phyloP scores from a whole-genome alignment of 2,329 filamentous ascomycete species.

The Penicillium concentricum region DNA sequence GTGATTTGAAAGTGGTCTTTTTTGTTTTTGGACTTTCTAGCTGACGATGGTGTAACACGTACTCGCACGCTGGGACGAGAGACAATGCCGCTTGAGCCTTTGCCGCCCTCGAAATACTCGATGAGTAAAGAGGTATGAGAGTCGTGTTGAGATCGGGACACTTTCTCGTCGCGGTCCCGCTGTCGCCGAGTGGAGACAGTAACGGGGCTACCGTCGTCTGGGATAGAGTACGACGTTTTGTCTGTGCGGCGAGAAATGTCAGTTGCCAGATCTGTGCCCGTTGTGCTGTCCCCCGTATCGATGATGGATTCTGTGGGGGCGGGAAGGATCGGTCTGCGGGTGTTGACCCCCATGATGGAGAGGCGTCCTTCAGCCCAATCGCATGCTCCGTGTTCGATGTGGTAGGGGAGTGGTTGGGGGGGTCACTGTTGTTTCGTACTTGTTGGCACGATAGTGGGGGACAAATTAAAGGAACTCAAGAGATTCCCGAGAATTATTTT shows the following conservation, averaged over 20 bases:
- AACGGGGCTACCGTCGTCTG: constrained; percentile 68
- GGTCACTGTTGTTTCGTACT: constrained; percentile 23
- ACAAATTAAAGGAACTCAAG: constrained; percentile 8
- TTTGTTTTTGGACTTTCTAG: constrained; percentile 56
- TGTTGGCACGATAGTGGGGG: constrained; percentile 15
- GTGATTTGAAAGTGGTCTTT: constrained; percentile 85
- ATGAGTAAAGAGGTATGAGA: constrained; percentile 91
- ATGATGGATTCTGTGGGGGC: constrained; percentile 52
- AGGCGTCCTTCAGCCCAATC: constrained; percentile 31
- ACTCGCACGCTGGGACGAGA: constrained; percentile 80
- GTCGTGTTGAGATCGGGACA: constrained; percentile 54
- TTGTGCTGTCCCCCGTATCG: constrained; percentile 45
- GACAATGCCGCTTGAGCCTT: constrained; percentile 53
- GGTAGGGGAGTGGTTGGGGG: constrained; percentile 10
- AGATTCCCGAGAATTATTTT: constrained; percentile 6
- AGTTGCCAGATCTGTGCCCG: constrained; percentile 49
- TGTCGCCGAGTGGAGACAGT: constrained; percentile 72
- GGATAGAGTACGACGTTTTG: constrained; percentile 51
- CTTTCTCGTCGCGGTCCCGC: constrained; percentile 59
- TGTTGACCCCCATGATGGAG: constrained; percentile 49
- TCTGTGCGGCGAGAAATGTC: constrained; percentile 52
- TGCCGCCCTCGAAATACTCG: constrained; percentile 88
- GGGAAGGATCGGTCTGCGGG: constrained; percentile 50
- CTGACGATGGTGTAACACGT: constrained; percentile 72
- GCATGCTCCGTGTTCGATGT: constrained; percentile 34